These are phyloP conservation scores for Avena atlantica DNA, from an alignment of 176 grass and related monocot genomes.

Conservation along the genomic window DNA sequence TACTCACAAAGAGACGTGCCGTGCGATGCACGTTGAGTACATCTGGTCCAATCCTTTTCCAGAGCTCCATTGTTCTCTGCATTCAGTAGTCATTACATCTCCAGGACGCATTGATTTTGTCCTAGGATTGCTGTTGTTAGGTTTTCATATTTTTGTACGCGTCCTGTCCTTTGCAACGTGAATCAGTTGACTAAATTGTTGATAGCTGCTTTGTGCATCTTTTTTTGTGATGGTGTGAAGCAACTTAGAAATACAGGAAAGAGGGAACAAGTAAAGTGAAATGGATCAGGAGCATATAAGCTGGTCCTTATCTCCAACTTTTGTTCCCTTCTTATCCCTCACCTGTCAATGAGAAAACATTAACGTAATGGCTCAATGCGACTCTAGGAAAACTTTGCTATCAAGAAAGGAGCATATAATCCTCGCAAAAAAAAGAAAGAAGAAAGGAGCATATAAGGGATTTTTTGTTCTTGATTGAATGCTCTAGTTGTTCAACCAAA, in stretches of 20 bases:
- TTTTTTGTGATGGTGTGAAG: background rate
- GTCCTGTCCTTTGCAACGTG: background rate
- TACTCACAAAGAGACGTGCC: slow-evolving; percentile 40
- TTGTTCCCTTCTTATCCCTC: background rate
- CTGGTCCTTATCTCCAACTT: slow-evolving; percentile 37
- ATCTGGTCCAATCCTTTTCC: background rate
- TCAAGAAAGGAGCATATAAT: background rate
- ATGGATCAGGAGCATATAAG: slow-evolving; percentile 35
- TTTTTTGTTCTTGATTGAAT: background rate
- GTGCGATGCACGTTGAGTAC: slow-evolving; percentile 47
- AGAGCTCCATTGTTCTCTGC: background rate
- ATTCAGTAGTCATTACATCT: slow-evolving; percentile 10
- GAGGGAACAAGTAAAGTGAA: slow-evolving; percentile 33
- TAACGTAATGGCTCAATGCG: background rate
- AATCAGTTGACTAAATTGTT: slow-evolving; percentile 36
- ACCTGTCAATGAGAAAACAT: background rate
- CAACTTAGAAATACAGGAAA: slow-evolving; percentile 30
- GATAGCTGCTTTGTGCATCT: background rate
- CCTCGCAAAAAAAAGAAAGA: background rate
- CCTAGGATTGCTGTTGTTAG: slow-evolving; percentile 7
- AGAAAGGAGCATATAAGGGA: background rate
- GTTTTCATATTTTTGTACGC: slow-evolving; percentile 10
- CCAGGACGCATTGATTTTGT: background rate
- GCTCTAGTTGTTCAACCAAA: background rate
- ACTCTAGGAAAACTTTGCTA: slow-evolving; percentile 16